Conservation (phyloP, 83 land plant genomes). For the Thuja plicata region DNA sequence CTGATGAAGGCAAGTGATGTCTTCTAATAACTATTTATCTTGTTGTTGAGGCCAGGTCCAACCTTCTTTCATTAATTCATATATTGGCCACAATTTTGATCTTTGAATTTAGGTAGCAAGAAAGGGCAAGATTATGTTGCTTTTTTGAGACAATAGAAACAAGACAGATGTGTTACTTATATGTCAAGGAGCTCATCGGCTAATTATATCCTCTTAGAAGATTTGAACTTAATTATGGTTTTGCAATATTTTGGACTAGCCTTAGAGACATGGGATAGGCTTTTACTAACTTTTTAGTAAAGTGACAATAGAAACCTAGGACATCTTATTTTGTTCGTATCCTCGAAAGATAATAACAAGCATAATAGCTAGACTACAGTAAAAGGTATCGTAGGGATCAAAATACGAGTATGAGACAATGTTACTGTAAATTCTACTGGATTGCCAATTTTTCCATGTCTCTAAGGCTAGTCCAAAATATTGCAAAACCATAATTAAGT, state of each 20-base stretch:
- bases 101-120: not conserved
- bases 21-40: not conserved
- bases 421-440: too few relatives aligned
- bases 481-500: not conserved
- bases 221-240: not conserved
- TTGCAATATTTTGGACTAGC: not conserved
- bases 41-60: not conserved
- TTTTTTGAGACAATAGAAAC: not conserved
- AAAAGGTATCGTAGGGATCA: not conserved
- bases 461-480: not conserved
- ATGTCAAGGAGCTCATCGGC: not conserved
- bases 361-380: not conserved
- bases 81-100: not conserved
- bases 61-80: not conserved
- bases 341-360: not conserved
- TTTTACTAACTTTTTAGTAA: too few relatives aligned
- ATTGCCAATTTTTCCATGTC: too few relatives aligned
- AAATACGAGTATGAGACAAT: not conserved
- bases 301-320: not conserved
- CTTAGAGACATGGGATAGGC: not conserved
- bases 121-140: not conserved
- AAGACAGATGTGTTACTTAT: not conserved
- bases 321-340: not conserved
- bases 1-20: conserved; percentile 72
- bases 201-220: not conserved